Evolutionary conservation across 2,329 filamentous ascomycete species (phyloP), one percentile per base, ranked within the genome.

Genomic region (Microdochium bolleyi): DNA sequence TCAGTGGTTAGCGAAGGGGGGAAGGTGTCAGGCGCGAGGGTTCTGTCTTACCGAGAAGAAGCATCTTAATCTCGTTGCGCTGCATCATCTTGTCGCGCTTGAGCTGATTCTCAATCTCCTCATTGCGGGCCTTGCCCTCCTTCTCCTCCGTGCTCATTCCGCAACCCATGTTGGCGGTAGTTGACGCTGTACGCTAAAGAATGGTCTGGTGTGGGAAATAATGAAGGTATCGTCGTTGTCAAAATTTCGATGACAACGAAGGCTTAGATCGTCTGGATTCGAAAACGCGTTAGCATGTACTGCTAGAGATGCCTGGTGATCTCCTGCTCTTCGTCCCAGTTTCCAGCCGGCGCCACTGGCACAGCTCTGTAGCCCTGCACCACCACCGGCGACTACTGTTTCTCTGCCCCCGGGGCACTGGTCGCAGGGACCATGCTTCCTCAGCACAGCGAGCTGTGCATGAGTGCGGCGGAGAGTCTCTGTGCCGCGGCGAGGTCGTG

Each of bases 141-240:
- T 96, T 96, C 78, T 97, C 94, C 80, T 97, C 94, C 70, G 94
- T 96, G 73, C 92, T 97, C 90, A 96, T 95, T 76, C 92, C 92
- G 74, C 94, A 99, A 85, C 94, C 94, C 94, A 99, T 99, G 67
- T 79, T 91, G 87, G 70, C 77, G 74, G 72, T 56, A 62, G 14
- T 46, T 46, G 41, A 19, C 4, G 10, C 9, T 19, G 16, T 22
- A 19, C 63, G 13, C n/a, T n/a, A 27, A 51, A 9, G 32, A 48
- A 41, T 21, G 51, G 30, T 37, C 24, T 30, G n/a, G 34, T 44
- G 38, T 51, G 44, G n/a, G 38, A 22, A 19, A 7, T 8, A 46
- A 46, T 22, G 21, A 46, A 46, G 22, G 8, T 5, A 8, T 10
- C 21, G 41, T 46, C 19, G 41, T 46, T 19, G 13, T 19, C 13